Evolutionary conservation across 495 filamentous ascomycete genomes (phyloP).

Genomic region (Penicillium odoratum): DNA sequence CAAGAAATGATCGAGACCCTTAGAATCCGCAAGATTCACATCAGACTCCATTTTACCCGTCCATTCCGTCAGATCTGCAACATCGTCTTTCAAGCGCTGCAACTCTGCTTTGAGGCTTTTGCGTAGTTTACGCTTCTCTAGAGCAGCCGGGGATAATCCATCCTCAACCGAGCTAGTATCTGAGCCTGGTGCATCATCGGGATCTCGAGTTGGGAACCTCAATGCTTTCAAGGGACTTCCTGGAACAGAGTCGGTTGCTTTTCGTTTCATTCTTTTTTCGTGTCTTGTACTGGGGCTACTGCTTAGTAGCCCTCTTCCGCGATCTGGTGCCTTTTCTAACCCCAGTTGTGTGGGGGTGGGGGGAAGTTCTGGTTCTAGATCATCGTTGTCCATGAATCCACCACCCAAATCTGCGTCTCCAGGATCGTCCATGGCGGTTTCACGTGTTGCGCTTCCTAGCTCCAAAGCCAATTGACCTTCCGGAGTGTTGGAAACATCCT

Average conservation of each 20-base stretch:
- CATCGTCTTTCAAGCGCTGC: constrained; percentile 35
- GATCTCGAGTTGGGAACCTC: constrained; percentile 18
- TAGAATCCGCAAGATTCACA: constrained; percentile 20
- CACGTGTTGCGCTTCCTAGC: constrained; percentile 36
- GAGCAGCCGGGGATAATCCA: constrained; percentile 25
- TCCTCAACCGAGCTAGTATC: constrained; percentile 8
- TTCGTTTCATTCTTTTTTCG: constrained; percentile 31
- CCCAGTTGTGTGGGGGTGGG: constrained; percentile 66
- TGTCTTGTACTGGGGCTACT: constrained; percentile 45
- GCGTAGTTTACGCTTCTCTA: constrained; percentile 34
- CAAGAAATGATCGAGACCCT: constrained; percentile 31
- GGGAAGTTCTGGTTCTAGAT: constrained; percentile 66
- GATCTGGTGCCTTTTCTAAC: constrained; percentile 45
- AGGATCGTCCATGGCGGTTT: background rate
- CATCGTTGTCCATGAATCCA: constrained; percentile 34
- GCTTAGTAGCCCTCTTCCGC: constrained; percentile 37
- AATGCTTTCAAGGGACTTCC: constrained; percentile 37
- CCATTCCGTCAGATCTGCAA: constrained; percentile 40
- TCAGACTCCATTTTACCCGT: constrained; percentile 27
- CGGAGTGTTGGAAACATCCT: constrained; percentile 27
- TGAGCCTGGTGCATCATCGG: constrained; percentile 13
- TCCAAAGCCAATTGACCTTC: constrained; percentile 44
- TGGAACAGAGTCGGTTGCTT: constrained; percentile 20
- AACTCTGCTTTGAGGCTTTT: constrained; percentile 34
- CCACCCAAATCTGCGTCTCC: constrained; percentile 19